These are phyloP conservation scores for Aspergillus aculeatus DNA, from an alignment of 2,329 filamentous ascomycete species.

Conservation along the genomic window DNA sequence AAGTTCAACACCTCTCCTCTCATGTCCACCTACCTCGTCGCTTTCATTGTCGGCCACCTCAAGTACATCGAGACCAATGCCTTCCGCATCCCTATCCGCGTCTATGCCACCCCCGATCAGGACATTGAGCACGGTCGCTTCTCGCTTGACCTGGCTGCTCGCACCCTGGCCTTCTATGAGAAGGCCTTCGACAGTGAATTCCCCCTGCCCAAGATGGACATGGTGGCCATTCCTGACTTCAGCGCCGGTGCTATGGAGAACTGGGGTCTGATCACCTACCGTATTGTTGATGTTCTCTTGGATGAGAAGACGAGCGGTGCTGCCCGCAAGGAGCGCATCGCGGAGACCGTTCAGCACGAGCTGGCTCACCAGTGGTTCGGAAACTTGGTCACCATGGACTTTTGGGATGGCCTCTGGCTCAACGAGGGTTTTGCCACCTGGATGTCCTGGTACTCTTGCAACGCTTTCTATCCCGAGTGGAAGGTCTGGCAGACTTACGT, in stretches of 20 bases:
- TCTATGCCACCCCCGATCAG: conserved; percentile 89
- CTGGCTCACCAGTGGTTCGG: conserved; percentile 98
- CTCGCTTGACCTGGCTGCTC: conserved; percentile 83
- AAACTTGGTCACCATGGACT: conserved; percentile 96
- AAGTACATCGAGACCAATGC: conserved; percentile 89
- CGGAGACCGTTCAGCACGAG: conserved; percentile 95
- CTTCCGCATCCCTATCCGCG: conserved; percentile 87
- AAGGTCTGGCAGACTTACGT: conserved; percentile 97
- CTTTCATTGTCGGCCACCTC: conserved; percentile 90
- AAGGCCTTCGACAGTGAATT: conserved; percentile 87
- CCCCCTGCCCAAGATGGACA: conserved; percentile 91
- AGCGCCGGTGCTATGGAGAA: conserved; percentile 97
- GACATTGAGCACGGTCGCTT: conserved; percentile 90
- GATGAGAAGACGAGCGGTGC: conserved; percentile 91
- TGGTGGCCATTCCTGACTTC: conserved; percentile 95
- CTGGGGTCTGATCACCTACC: conserved; percentile 94
- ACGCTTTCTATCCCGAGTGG: conserved; percentile 95
- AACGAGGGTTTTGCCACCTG: conserved; percentile 91
- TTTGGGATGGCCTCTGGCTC: conserved; percentile 96
- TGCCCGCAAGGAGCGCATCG: conserved; percentile 85
- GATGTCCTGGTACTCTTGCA: conserved; percentile 94
- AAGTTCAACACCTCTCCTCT: conserved; percentile 88
- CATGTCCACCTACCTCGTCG: conserved; percentile 95
- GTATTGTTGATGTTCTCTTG: conserved; percentile 83
- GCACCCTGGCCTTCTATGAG: conserved; percentile 91